Evolutionary conservation across 371 early-diverging fungal species (phyloP).

Genomic region (Mortierella sp.): DNA sequence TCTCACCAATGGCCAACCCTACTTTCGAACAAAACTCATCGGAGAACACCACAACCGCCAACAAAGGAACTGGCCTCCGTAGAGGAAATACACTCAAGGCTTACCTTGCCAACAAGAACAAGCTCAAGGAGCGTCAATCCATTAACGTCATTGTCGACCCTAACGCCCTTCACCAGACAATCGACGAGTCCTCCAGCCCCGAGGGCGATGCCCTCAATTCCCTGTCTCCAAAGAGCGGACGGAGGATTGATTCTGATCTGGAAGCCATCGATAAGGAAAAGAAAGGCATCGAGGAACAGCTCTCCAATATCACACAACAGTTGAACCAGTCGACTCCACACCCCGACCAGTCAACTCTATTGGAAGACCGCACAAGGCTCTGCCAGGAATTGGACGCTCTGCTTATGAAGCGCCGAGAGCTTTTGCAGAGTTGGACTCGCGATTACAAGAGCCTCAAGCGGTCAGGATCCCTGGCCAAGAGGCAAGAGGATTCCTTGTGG

Average conservation of each 20-base stretch:
- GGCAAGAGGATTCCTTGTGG: conserved; percentile 47
- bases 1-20: conserved; percentile 28
- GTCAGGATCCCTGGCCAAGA: conserved; percentile 51
- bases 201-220: conserved; percentile 8
- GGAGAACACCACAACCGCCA: not conserved
- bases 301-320: conserved; percentile 35
- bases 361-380: conserved; percentile 29
- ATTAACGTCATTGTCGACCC: conserved; percentile 52
- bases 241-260: conserved; percentile 51
- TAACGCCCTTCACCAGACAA: conserved; percentile 21
- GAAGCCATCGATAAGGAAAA: conserved; percentile 42
- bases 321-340: conserved; percentile 15
- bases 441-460: conserved; percentile 56
- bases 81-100: conserved; percentile 55
- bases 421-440: conserved; percentile 52
- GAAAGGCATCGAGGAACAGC: conserved; percentile 48
- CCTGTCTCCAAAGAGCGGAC: conserved; percentile 23
- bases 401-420: conserved; percentile 44
- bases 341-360: conserved; percentile 18
- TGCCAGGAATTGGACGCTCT: conserved; percentile 30
- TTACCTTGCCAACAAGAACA: conserved; percentile 58
- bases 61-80: conserved; percentile 35
- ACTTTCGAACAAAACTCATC: conserved; percentile 14
- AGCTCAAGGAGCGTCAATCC: conserved; percentile 56
- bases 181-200: conserved; percentile 27